Conservation (phyloP, 2,329 filamentous ascomycete species). For the Aspergillus bombycis region DNA sequence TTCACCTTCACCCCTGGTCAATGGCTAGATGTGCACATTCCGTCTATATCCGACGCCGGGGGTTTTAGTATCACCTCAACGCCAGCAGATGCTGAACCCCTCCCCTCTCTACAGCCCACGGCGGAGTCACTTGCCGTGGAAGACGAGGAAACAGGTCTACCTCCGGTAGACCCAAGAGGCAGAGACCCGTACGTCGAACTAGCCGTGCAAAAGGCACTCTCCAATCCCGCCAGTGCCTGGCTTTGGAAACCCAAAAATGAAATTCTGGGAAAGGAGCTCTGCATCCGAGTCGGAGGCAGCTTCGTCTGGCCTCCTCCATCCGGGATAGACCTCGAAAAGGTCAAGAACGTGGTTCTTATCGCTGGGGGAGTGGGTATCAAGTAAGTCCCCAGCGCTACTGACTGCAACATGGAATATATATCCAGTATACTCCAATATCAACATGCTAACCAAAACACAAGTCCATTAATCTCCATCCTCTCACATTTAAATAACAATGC, state of each 20-base stretch:
- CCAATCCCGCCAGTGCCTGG: constrained; percentile 75
- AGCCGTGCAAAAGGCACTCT: constrained; percentile 72
- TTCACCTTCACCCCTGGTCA: constrained; percentile 77
- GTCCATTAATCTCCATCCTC: constrained; percentile 75
- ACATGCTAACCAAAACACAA: constrained; percentile 30
- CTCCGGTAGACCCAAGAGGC: constrained; percentile 28
- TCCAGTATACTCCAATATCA: not conserved
- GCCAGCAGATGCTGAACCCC: constrained; percentile 57
- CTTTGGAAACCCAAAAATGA: constrained; percentile 64
- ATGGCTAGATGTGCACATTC: constrained; percentile 84
- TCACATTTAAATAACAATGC: constrained; percentile 55
- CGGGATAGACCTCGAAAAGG: constrained; percentile 43
- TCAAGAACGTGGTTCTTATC: constrained; percentile 70
- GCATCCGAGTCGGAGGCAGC: constrained; percentile 75
- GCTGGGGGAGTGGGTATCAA: constrained; percentile 85
- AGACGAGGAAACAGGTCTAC: constrained; percentile 23
- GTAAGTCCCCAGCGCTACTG: constrained; percentile 42
- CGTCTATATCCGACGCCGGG: constrained; percentile 69
- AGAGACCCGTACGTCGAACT: constrained; percentile 68
- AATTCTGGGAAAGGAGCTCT: constrained; percentile 63
- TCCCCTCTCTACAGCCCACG: constrained; percentile 29
- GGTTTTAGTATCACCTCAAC: constrained; percentile 87
- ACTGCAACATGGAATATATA: not conserved
- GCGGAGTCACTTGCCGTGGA: constrained; percentile 18
- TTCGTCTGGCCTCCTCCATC: constrained; percentile 78